Conservation (phyloP, 2,329 filamentous ascomycete genomes). For the Chaetomium sp. region DNA sequence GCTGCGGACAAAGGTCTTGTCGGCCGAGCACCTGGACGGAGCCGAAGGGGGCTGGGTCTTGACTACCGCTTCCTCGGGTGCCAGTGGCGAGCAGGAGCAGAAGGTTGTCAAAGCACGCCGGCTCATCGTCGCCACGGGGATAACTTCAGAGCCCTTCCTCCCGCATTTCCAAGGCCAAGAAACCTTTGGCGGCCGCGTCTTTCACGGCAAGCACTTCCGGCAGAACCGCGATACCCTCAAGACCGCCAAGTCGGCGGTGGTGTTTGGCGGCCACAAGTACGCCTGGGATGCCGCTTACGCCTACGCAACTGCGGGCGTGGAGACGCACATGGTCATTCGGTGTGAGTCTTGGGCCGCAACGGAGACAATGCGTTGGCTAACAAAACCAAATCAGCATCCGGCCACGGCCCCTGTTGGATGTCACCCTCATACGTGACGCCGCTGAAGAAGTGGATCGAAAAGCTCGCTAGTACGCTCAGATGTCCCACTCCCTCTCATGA, state of each 20-base stretch:
- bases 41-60: constrained; percentile 47
- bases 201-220: constrained; percentile 54
- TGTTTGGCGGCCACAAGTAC: constrained; percentile 66
- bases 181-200: constrained; percentile 49
- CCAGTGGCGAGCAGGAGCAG: constrained; percentile 25
- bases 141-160: constrained; percentile 53
- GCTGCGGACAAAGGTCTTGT: constrained; percentile 44
- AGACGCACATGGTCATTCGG: constrained; percentile 63
- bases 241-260: constrained; percentile 49
- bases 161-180: constrained; percentile 52
- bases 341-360: constrained; percentile 37
- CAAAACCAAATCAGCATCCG: constrained; percentile 38
- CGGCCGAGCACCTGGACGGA: constrained; percentile 46
- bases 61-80: constrained; percentile 33
- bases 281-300: constrained; percentile 67
- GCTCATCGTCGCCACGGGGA: constrained; percentile 58
- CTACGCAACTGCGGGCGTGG: constrained; percentile 56
- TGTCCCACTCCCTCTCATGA: neutral
- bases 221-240: constrained; percentile 46
- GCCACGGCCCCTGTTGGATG: constrained; percentile 62
- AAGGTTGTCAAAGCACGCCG: constrained; percentile 44
- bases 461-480: constrained; percentile 49
- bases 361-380: neutral
- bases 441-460: constrained; percentile 67
- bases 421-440: constrained; percentile 64